Evolutionary conservation across 495 filamentous ascomycete genomes (phyloP).

Genomic region (Aspergillus coremiiformis): DNA sequence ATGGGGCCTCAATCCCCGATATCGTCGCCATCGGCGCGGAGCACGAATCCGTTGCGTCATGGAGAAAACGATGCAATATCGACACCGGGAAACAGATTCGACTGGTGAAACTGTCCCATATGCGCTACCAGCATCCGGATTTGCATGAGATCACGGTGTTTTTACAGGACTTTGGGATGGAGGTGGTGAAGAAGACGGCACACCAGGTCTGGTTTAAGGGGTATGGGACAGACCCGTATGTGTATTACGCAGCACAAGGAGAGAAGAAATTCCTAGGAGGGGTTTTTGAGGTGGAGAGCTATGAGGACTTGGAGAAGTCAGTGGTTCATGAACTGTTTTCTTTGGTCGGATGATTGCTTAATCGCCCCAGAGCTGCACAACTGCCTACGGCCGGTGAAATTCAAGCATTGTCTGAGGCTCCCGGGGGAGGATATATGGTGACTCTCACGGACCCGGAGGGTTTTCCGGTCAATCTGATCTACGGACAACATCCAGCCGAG

Average conservation of each 20-base stretch:
- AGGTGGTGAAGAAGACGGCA: slow-evolving; percentile 32
- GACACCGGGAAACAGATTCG: slow-evolving; percentile 30
- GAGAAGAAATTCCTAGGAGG: slow-evolving; percentile 47
- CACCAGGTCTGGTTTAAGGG: slow-evolving; percentile 51
- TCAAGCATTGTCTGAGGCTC: slow-evolving; percentile 15
- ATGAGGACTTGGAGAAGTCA: slow-evolving; percentile 42
- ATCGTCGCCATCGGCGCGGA: background rate
- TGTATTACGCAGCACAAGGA: slow-evolving; percentile 42
- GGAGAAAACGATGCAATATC: slow-evolving; percentile 15
- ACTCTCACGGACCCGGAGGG: slow-evolving; percentile 26
- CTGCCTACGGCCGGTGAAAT: slow-evolving; percentile 2
- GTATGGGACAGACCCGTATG: slow-evolving; percentile 51
- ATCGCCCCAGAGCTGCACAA: slow-evolving; percentile 5
- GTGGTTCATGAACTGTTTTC: background rate
- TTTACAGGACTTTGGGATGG: slow-evolving; percentile 50
- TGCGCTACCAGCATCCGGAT: slow-evolving; percentile 46
- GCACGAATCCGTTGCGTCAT: background rate
- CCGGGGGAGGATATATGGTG: slow-evolving; percentile 20
- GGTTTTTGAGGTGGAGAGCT: slow-evolving; percentile 47
- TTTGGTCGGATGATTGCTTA: background rate
- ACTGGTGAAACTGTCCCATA: slow-evolving; percentile 37
- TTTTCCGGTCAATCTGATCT: slow-evolving; percentile 23
- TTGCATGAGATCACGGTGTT: slow-evolving; percentile 37
- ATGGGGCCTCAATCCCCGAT: background rate
- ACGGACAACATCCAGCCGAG: slow-evolving; percentile 14